Conservation (phyloP, 805 yeast species). For the Ogataea dorogensis region DNA sequence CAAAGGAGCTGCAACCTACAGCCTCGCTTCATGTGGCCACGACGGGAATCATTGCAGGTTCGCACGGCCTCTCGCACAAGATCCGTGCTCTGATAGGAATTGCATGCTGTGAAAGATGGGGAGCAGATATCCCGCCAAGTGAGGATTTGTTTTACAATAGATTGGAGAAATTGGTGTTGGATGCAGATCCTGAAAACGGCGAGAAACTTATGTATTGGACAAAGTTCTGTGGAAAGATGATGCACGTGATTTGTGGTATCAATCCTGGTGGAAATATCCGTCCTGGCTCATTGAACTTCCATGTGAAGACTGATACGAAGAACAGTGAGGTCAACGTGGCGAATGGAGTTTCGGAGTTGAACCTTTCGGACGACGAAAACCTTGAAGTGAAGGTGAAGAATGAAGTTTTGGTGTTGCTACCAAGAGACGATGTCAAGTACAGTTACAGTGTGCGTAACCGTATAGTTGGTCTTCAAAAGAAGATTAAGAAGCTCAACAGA, state of each 20-base stretch:
- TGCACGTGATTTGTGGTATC: conserved; percentile 77
- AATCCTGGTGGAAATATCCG: conserved; percentile 79
- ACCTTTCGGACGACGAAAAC: conserved; percentile 24
- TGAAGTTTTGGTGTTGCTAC: conserved; percentile 36
- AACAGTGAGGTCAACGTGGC: conserved; percentile 9
- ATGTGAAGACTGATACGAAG: conserved; percentile 29
- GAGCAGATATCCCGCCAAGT: conserved; percentile 65
- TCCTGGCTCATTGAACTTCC: conserved; percentile 53
- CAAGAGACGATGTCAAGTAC: conserved; percentile 53
- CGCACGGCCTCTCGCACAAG: conserved; percentile 72
- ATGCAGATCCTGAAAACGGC: conserved; percentile 39
- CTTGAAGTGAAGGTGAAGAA: conserved; percentile 25
- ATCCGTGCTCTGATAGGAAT: conserved; percentile 70
- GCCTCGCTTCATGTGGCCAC: conserved; percentile 72
- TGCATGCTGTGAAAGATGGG: conserved; percentile 79
- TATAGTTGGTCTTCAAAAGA: conserved; percentile 58
- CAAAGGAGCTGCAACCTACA: conserved; percentile 72
- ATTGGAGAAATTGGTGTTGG: conserved; percentile 48
- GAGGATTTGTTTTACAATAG: conserved; percentile 47
- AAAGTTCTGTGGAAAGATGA: conserved; percentile 64
- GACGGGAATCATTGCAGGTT: conserved; percentile 71
- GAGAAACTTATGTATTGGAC: conserved; percentile 69
- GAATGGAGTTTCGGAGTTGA: conserved; percentile 19
- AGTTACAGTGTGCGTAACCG: conserved; percentile 59
- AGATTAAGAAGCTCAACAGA: conserved; percentile 53